phyloP scores from a whole-genome alignment of 2,329 filamentous ascomycete genomes.

The Penicillium corylophilum region DNA sequence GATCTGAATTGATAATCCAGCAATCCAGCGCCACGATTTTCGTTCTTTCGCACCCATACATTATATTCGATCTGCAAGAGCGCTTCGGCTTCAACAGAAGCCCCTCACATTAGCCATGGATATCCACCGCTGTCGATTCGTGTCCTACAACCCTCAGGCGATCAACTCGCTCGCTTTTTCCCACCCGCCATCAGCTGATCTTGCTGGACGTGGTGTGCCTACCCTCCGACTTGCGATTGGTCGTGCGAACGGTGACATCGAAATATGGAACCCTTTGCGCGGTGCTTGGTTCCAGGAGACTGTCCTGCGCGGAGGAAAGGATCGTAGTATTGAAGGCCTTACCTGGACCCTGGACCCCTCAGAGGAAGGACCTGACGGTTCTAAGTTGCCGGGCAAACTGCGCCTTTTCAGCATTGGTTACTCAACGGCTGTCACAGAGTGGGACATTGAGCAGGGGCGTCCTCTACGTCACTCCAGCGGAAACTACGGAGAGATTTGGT shows the following conservation, averaged over 20 bases:
- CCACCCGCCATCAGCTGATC: conserved; percentile 59
- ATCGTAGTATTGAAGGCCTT: conserved; percentile 84
- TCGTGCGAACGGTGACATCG: conserved; percentile 90
- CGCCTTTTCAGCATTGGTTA: conserved; percentile 96
- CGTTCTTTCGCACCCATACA: conserved; percentile 7
- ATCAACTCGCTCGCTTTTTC: conserved; percentile 97
- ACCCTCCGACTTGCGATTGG: conserved; percentile 81
- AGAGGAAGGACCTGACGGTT: conserved; percentile 57
- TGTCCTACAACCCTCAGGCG: conserved; percentile 83
- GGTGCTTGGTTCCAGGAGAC: conserved; percentile 88
- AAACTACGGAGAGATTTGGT: conserved; percentile 96
- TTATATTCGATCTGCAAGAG: conserved; percentile 10
- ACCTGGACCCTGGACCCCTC: conserved; percentile 88
- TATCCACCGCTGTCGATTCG: conserved; percentile 94
- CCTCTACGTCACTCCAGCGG: conserved; percentile 82
- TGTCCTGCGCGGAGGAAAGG: conserved; percentile 77
- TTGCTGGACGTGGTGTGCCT: conserved; percentile 50
- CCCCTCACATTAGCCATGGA: conserved; percentile 63
- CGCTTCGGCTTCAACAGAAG: conserved; percentile 18
- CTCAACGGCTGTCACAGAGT: conserved; percentile 88
- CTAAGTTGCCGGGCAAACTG: conserved; percentile 66
- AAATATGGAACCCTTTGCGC: conserved; percentile 89
- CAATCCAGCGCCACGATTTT: conserved; percentile 12
- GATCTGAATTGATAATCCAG: conserved; percentile 15
- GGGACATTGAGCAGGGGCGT: conserved; percentile 78